Base-by-base conservation (phyloP, 2,329 filamentous ascomycete genomes). In the Penicillium sp. region DNA sequence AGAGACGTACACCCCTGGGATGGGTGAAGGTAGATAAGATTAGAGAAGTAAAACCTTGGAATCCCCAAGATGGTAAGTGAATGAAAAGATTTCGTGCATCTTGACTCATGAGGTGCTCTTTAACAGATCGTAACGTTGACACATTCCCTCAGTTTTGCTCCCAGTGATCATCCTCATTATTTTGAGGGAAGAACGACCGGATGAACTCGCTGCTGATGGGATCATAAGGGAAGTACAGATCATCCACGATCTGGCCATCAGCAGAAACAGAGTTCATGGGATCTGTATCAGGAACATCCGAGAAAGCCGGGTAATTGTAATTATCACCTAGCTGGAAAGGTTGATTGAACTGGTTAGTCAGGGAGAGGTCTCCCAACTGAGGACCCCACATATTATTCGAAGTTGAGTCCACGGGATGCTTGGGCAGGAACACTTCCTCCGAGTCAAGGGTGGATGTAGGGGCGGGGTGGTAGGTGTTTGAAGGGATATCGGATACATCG, bases 161-260 rank as follows among this genome's bases (percentile, higher is more conserved):
- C 67, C 63, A 71, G 7, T 55, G 45, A 4, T 61, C 55, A 44
- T 68, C 67, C 5, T 66, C 66, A 8, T 50, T 55, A 7, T 58
- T 34, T 7, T 55, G 32, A 4, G 70, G 70, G 56, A 73, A 73
- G 58, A 72, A 73, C n/a, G 70, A 71, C 17, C 66, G 61, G 47
- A 73, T 72, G 23, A 73, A 73, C 44, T 72, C 68, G 13, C 68
- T 68, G 24, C 61, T 67, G 47, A 73, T 72, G 5, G 70, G 69
- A 44, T 73, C 70, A 49, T 73, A 73, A 8, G 70, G 70, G 53
- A 73, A 73, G 41, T 68, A 71, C 1, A 61, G 49, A 34, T 71
- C 68, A 34, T 59, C 57, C 18, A 44, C 33, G 18, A 52, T 20
- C 24, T 55, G 47, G 7, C 39, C 36, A n/a, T 58, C 58, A 13